These are phyloP conservation scores for Alternaria triticina DNA, from an alignment of 2,329 filamentous ascomycete species.

Conservation along the genomic window DNA sequence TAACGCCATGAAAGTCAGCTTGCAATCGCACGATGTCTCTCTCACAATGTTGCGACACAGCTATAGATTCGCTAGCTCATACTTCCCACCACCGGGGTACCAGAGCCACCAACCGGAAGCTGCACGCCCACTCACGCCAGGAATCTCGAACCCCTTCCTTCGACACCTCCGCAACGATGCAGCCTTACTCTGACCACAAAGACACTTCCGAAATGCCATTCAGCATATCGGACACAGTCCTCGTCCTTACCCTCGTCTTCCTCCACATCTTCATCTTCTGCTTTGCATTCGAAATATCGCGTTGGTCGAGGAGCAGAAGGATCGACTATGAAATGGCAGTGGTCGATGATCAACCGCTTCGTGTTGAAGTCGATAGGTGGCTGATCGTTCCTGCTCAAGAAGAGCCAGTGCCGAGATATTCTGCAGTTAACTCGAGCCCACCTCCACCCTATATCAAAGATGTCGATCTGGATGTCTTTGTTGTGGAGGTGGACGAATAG, in stretches of 20 bases:
- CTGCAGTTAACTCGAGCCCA: background rate
- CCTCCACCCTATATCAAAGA: background rate
- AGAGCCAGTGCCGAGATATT: background rate
- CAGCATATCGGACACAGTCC: background rate
- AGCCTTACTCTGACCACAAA: background rate
- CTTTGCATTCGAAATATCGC: background rate
- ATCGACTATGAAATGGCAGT: background rate
- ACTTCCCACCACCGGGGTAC: background rate
- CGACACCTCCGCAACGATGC: background rate
- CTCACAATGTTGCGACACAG: background rate
- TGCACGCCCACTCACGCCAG: background rate
- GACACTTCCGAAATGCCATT: background rate
- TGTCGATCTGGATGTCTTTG: background rate
- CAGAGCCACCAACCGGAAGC: background rate
- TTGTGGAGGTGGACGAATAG: background rate
- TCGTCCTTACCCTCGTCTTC: background rate
- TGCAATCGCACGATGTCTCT: too few species aligned
- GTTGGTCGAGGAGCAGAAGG: background rate
- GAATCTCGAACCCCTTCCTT: background rate
- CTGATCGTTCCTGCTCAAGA: background rate
- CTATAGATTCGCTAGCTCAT: background rate
- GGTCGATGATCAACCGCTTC: background rate
- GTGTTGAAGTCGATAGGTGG: background rate
- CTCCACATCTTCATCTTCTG: background rate
- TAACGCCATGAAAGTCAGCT: too few species aligned